phyloP scores from a whole-genome alignment of 1,139 yeast species.

The Geotrichum candidum region DNA sequence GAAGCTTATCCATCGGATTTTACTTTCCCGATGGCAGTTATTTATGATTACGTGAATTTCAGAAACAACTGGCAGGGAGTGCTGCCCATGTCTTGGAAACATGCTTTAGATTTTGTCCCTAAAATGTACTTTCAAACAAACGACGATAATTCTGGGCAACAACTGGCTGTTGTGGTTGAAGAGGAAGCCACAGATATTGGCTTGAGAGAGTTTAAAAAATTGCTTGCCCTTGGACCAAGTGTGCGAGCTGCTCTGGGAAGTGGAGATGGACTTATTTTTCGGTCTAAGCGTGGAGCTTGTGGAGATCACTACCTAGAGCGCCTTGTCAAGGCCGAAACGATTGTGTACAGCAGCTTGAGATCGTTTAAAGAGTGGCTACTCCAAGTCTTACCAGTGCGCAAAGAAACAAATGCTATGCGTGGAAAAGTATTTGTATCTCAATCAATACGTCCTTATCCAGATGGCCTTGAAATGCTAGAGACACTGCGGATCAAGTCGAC shows the following conservation, averaged over 20 bases:
- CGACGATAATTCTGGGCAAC: not conserved
- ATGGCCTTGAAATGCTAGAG: not conserved
- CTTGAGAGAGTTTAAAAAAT: not conserved
- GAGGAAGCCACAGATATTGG: not conserved
- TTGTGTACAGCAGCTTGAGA: not conserved
- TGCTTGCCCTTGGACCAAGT: constrained; percentile 5
- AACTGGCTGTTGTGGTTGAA: not conserved
- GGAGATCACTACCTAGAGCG: not conserved
- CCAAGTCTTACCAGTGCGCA: not conserved
- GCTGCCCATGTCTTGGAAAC: not conserved
- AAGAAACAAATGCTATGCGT: not conserved
- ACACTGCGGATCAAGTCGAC: not conserved
- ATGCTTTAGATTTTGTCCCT: not conserved
- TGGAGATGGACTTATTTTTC: not conserved
- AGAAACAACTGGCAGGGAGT: constrained; percentile 9
- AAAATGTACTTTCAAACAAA: not conserved
- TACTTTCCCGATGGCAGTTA: constrained; percentile 5
- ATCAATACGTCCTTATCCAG: not conserved
- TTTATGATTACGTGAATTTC: constrained; percentile 2
- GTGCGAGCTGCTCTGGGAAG: not conserved
- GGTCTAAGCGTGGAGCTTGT: not conserved
- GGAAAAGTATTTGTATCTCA: constrained; percentile 4
- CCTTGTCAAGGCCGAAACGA: not conserved
- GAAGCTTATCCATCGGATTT: not conserved
- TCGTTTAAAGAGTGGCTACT: not conserved